Conservation (phyloP, 1,139 yeast species). For the Saccharomyces hybrid region DNA sequence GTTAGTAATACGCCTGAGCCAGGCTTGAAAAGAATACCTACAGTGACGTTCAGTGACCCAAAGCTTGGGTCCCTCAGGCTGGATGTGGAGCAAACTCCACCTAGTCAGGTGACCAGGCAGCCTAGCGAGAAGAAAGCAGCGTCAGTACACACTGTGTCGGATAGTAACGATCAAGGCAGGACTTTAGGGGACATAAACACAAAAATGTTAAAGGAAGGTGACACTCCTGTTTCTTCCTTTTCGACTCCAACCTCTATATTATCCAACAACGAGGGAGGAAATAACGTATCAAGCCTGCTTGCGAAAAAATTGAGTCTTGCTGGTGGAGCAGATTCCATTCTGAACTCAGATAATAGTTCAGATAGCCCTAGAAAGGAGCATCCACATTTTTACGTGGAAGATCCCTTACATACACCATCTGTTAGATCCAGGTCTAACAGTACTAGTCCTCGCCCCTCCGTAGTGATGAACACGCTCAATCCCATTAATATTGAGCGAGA, state of each 20-base stretch:
- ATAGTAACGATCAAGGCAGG: not conserved
- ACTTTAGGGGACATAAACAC: not conserved
- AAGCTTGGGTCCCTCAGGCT: conserved; percentile 12
- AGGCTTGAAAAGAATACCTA: conserved; percentile 31
- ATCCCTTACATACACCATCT: conserved; percentile 45
- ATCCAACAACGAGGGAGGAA: not conserved
- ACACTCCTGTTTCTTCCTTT: not conserved
- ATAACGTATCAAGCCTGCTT: not conserved
- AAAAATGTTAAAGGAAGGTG: conserved; percentile 2
- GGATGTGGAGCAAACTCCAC: not conserved
- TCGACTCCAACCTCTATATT: not conserved
- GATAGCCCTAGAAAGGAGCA: conserved; percentile 39
- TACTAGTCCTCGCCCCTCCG: conserved; percentile 24
- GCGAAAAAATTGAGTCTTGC: not conserved
- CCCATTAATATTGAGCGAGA: conserved; percentile 5
- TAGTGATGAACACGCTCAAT: conserved; percentile 5
- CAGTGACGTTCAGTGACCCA: conserved; percentile 32
- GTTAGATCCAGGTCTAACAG: conserved; percentile 34
- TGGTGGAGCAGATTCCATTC: conserved; percentile 1
- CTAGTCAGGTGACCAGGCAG: conserved; percentile 14
- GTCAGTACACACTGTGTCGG: not conserved
- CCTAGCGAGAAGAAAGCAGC: conserved; percentile 41
- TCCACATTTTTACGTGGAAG: conserved; percentile 76
- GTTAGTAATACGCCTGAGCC: conserved; percentile 32
- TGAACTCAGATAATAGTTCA: not conserved